Conservation (phyloP, 805 yeast genomes). For the Saccharomycopsis sp. region DNA sequence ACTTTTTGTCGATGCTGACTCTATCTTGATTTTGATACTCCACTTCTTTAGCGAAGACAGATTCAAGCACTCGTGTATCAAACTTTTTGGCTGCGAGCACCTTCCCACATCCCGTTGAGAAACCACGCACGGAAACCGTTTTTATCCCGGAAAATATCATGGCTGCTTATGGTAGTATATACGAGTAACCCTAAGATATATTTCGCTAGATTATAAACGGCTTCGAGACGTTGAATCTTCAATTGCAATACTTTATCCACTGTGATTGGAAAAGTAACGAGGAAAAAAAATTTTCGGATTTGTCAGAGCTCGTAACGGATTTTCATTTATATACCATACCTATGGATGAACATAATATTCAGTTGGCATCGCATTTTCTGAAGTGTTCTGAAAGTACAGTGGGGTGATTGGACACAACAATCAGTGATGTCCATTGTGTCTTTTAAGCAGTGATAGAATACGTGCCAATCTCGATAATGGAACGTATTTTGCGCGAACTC, state of each 20-base stretch:
- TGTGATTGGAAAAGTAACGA: not conserved
- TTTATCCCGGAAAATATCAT: not conserved
- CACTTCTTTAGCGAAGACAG: not conserved
- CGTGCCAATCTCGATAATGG: too few relatives aligned
- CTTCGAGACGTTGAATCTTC: too few relatives aligned
- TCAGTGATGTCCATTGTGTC: too few relatives aligned
- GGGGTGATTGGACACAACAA: too few relatives aligned
- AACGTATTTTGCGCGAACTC: conserved; percentile 23
- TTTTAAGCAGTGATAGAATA: too few relatives aligned
- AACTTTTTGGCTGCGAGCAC: not conserved
- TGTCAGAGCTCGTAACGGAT: not conserved
- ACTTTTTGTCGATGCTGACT: conserved; percentile 30
- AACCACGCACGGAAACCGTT: not conserved
- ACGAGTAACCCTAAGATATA: too few relatives aligned
- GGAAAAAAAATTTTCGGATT: not conserved
- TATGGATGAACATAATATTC: not conserved
- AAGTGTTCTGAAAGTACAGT: not conserved
- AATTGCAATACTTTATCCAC: too few relatives aligned
- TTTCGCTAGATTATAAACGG: too few relatives aligned
- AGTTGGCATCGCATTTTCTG: not conserved
- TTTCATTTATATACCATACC: too few relatives aligned
- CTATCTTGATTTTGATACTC: conserved; percentile 18
- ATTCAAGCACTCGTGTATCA: not conserved
- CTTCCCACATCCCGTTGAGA: not conserved
- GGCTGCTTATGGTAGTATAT: not conserved